Evolutionary conservation across 2,329 filamentous ascomycete species (phyloP), one percentile per base, ranked within the genome.

Genomic region (Penicillium sp.): DNA sequence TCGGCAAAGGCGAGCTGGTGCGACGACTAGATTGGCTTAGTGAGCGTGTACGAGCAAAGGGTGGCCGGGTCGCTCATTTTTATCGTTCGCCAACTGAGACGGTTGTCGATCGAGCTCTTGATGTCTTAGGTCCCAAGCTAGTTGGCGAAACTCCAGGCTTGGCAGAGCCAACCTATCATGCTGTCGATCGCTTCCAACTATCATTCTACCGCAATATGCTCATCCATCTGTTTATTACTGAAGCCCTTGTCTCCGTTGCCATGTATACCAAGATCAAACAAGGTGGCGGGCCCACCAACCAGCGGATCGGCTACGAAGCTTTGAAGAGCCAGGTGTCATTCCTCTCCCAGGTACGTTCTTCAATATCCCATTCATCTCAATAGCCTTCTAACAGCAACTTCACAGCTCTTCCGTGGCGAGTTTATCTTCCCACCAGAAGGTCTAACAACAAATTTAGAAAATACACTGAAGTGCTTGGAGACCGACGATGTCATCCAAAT

Each of bases 161-260:
- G 5, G 89, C 90, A 0, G 95, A 99, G 72, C 91, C 91, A 19
- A 98, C 95, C 0, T 98, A 91, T 75, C 96, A 91, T 68, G 95
- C 95, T 4, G 92, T 97, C 39, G 95, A 99, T 73, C 85, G 92
- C 53, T 99, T 99, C 79, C 95, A 99, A 72, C 84, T 99, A 10
- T 96, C 92, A 0, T 99, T 99, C 75, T 99, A 99, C 77, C 88
- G 95, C 52, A 99, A 99, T 75, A 98, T 98, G 95, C 97, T 93
- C 0, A 99, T 99, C 60, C 95, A 99, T 72, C 84, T 99, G 5
- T 99, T 99, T 74, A 95, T 99, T 56, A 89, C 92, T 2, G 93
- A 98, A 72, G 90, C 93, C 0, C 81, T 99, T 4, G 91, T 98
- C 23, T 95, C 91, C 60, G 91, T 88, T 4, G 90, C 90, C 27